These are phyloP conservation scores for Azolla pinnata DNA, from an alignment of 75 land plant genomes.

Conservation along the genomic window DNA sequence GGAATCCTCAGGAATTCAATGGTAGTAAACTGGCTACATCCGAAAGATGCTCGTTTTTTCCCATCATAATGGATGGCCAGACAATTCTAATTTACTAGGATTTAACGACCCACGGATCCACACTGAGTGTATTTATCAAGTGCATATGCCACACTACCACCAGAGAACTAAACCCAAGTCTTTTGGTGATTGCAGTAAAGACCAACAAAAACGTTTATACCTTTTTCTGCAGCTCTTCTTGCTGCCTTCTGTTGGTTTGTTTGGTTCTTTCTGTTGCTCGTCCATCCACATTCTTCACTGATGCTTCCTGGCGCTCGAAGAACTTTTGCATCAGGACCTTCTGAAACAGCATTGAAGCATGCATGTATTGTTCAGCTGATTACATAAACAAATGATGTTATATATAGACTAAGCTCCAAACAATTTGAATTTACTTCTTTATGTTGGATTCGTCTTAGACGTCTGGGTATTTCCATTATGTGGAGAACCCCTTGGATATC, in stretches of 20 bases:
- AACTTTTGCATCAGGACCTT: constrained; percentile 24
- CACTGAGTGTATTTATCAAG: too few relatives aligned
- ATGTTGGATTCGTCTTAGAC: constrained; percentile 20
- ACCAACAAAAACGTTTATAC: not conserved
- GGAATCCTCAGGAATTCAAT: too few relatives aligned
- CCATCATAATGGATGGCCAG: too few relatives aligned
- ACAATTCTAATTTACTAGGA: too few relatives aligned
- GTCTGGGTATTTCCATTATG: constrained; percentile 34
- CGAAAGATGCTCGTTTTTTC: too few relatives aligned
- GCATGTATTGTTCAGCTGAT: not conserved
- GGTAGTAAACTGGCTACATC: too few relatives aligned
- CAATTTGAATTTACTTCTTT: constrained; percentile 21
- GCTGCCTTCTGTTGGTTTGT: constrained; percentile 15
- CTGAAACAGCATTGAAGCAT: constrained; percentile 8
- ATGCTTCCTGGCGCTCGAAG: constrained; percentile 26
- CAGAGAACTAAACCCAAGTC: too few relatives aligned
- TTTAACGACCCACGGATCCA: too few relatives aligned
- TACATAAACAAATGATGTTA: too few relatives aligned
- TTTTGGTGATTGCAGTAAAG: too few relatives aligned
- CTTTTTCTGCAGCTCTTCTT: constrained; percentile 8
- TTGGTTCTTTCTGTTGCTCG: constrained; percentile 14
- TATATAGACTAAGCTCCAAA: too few relatives aligned
- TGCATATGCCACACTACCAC: too few relatives aligned
- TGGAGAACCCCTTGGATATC: constrained; percentile 34
- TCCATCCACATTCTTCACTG: constrained; percentile 23